A percentile compares a stretch with the other conserved stretches of the same genome.
Conservation (phyloP, 306 rosid species). For the Dicorynia guianensis region DNA sequence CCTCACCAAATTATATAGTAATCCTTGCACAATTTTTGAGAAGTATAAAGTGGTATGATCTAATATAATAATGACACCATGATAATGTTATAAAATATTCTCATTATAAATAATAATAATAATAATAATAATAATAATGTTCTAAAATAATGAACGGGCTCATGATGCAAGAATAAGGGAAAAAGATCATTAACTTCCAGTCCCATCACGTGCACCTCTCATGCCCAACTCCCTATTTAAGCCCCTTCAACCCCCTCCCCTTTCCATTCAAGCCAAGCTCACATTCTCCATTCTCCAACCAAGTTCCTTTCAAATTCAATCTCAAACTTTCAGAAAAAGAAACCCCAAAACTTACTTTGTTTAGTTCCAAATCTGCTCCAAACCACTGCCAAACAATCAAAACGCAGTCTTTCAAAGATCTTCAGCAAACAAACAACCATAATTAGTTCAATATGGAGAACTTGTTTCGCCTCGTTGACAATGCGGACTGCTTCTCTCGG, state of each 20-base stretch:
- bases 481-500: slow-evolving; percentile 57
- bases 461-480: slow-evolving; percentile 60
- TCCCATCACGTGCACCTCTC: slow-evolving; percentile 47
- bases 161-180: slow-evolving; percentile 41
- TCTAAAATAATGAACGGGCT: slow-evolving; percentile 11
- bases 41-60: slow-evolving; percentile 45
- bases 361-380: slow-evolving; percentile 8
- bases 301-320: slow-evolving; percentile 16
- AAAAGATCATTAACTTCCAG: slow-evolving; percentile 47
- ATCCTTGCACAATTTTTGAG: slow-evolving; percentile 25
- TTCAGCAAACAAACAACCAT: background rate
- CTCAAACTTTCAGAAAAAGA: background rate
- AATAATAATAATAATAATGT: slow-evolving; percentile 4
- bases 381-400: slow-evolving; percentile 14
- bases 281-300: slow-evolving; percentile 37
- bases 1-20: slow-evolving; percentile 44
- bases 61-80: slow-evolving; percentile 45
- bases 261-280: slow-evolving; percentile 62
- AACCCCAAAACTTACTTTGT: background rate
- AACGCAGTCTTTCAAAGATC: background rate
- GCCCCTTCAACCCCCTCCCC: slow-evolving; percentile 37
- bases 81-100: slow-evolving; percentile 30
- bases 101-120: slow-evolving; percentile 9
- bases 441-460: slow-evolving; percentile 63
- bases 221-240: slow-evolving; percentile 60